Conservation (phyloP, 768 basidiomycete species). For the Rhizopogon rudus region DNA sequence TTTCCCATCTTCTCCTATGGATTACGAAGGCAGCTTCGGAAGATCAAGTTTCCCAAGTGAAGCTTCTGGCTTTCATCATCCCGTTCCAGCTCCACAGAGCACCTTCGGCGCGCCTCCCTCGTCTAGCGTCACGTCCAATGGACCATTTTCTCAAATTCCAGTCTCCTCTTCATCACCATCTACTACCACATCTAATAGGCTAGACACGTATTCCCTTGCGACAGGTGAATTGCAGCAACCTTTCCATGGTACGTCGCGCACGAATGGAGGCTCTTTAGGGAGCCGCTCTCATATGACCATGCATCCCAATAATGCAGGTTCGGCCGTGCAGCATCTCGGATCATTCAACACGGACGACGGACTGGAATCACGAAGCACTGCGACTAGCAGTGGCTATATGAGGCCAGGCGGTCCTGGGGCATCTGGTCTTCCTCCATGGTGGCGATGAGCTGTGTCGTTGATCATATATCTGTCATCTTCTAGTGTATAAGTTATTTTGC, state of each 20-base stretch:
- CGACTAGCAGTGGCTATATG: not conserved
- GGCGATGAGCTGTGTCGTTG: not conserved
- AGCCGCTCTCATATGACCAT: not conserved
- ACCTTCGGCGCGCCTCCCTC: not conserved
- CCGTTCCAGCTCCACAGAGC: not conserved
- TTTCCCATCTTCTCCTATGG: not conserved
- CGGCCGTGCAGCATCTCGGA: not conserved
- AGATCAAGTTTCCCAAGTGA: not conserved
- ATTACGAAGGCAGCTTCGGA: not conserved
- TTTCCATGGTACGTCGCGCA: not conserved
- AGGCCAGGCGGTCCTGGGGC: not conserved
- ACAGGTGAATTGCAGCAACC: not conserved
- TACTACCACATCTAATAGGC: not conserved
- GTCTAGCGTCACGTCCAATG: not conserved
- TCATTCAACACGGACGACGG: not conserved
- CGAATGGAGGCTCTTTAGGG: not conserved
- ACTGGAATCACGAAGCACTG: not conserved
- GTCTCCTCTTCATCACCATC: not conserved
- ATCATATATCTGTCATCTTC: not conserved
- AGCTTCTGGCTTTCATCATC: not conserved
- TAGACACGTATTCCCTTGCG: not conserved
- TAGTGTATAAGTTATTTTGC: too few species aligned
- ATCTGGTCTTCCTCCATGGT: not conserved
- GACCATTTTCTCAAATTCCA: not conserved
- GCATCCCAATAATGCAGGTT: not conserved